Conservation (phyloP, 371 early-diverging fungal genomes). For the Apophysomyces ossiformis region DNA sequence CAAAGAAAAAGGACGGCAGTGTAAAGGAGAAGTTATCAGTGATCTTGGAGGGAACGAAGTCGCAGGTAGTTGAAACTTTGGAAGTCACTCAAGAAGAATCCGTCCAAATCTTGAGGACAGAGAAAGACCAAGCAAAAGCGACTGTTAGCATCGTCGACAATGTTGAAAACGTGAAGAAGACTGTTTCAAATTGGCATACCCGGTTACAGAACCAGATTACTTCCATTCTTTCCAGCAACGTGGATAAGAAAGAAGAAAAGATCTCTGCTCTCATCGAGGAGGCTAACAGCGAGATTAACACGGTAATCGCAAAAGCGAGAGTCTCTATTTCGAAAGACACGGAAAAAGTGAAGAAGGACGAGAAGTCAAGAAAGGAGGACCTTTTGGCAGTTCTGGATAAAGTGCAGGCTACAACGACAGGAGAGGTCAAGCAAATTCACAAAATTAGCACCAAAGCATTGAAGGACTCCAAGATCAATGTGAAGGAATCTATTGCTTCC, state of each 20-base stretch:
- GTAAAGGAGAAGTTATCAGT: slow-evolving; percentile 23
- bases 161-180: slow-evolving; percentile 32
- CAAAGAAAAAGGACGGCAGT: slow-evolving; percentile 16
- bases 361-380: slow-evolving; percentile 3
- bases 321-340: not conserved
- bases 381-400: slow-evolving; percentile 2
- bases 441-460: slow-evolving; percentile 3
- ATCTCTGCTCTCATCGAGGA: not conserved
- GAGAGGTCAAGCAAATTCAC: slow-evolving; percentile 1
- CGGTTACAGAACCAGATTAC: slow-evolving; percentile 6
- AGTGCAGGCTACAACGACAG: not conserved
- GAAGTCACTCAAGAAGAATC: slow-evolving; percentile 21
- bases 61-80: slow-evolving; percentile 15
- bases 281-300: slow-evolving; percentile 1
- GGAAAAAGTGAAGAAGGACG: slow-evolving; percentile 2
- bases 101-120: slow-evolving; percentile 20
- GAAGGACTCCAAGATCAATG: slow-evolving; percentile 14
- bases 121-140: slow-evolving; percentile 23
- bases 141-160: slow-evolving; percentile 30
- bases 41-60: slow-evolving; percentile 26
- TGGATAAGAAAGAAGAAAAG: slow-evolving; percentile 1
- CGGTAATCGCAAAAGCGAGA: not conserved
- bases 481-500: slow-evolving; percentile 16
- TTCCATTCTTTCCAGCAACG: not conserved
- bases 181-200: slow-evolving; percentile 20